Evolutionary conservation across 2,329 filamentous ascomycete genomes (phyloP), one percentile per base, ranked within the genome.

Genomic region (Lasiodiplodia citricola): DNA sequence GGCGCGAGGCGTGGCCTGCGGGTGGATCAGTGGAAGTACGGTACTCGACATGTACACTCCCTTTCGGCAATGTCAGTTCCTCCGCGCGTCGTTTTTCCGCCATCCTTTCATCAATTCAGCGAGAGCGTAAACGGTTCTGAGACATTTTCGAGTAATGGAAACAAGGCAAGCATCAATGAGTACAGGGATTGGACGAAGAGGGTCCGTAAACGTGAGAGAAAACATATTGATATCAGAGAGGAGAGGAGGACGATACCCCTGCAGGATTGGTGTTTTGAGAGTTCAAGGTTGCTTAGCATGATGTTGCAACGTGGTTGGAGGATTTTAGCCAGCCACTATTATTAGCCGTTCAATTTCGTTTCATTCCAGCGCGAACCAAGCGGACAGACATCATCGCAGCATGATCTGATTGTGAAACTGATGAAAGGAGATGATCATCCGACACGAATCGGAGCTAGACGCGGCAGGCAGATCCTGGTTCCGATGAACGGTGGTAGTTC

Each of bases 1-100:
- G 47, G 31, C n/a, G 58, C 41, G 41, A 63, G 58, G 58, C 8
- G 58, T 50, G 47, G 14, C 57, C 38, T 14, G 57, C 57, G 28
- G 11, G 47, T 60, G 57, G 37, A 47, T 60, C 21, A 60, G 57
- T 47, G 10, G 38, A n/a, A 31, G 23, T 16, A 21, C 21, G 18
- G 13, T 13, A 14, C 44, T 60, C 14, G 13, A 13, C 47, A 38
- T 16, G 10, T 21, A 28, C 16, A n/a, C 28, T 47, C 8, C 28
- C 23, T 47, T 44, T 28, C 23, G 21, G 21, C 21, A 23, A 13
- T 60, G 37, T 60, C n/a, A 60, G 57, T 47, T 31, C 25, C 28
- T 28, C 25, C 13, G 8, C 23, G n/a, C 23, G n/a, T 25, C 23
- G 4, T 47, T n/a, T 60, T 60, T 23, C 14, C n/a, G 23, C 25